Base-by-base conservation (phyloP, 768 basidiomycete species). In the Postia placenta region DNA sequence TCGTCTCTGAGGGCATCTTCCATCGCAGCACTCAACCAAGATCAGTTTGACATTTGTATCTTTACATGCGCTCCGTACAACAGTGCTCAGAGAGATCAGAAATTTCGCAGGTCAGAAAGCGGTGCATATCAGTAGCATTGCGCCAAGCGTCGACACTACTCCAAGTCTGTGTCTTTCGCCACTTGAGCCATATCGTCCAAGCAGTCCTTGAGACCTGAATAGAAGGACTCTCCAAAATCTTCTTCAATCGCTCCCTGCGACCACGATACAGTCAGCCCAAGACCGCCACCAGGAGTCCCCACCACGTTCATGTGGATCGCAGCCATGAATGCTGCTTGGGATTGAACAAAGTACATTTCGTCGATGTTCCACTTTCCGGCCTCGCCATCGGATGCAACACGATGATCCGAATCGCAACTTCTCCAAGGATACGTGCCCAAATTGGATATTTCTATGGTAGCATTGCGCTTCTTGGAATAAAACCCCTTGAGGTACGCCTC, bases 371-470 rank as follows among this genome's bases (percentile, higher is more conserved):
- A 63, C 41, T 30, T 17, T 4, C 17, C 27, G n/a, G 25, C 17
- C 4, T 26, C n/a, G 38, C 30, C 17, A 7, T 7, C 23, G 20
- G 11, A 30, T 2, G 12, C 45, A 17, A 14, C 19, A 1, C 23
- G 14, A 30, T 40, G 42, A 2, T 4, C 33, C 4, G 43, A 19
- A 19, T 9, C 11, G n/a, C 24, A 42, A 19, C 11, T 41, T 0
- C 15, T n/a, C n/a, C 19, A 3, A 23, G 50, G 53, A 45, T 69
- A 66, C 3, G 52, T 56, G 12, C 72, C 71, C 12, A 69, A 44
- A 54, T 74, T 74, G n/a, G 72, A 73, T 11, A 73, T 44, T 51
- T 67, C 66, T 15, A 74, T 45, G 26, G 63, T 64, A 15, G 15
- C 55, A 4, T 48, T 51, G 22, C 72, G 59, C 54, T 70, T 69